phyloP scores from a whole-genome alignment of 495 filamentous ascomycete genomes.

The Immersiella caudata region DNA sequence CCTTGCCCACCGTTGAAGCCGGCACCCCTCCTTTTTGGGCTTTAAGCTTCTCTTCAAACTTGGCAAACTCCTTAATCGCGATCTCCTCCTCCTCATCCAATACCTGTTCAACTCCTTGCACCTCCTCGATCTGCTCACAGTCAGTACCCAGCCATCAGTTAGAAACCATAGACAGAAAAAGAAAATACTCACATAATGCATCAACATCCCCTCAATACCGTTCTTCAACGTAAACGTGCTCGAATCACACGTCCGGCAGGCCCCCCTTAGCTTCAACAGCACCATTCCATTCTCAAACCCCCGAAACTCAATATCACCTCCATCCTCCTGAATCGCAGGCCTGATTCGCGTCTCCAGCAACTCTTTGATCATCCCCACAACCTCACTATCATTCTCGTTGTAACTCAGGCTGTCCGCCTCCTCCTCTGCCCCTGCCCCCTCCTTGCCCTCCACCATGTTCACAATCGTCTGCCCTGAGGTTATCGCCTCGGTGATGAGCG shows the following conservation, averaged over 20 bases:
- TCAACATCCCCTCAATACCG: conserved; percentile 96
- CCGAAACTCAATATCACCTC: conserved; percentile 92
- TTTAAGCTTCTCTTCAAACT: conserved; percentile 92
- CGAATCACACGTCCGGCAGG: conserved; percentile 92
- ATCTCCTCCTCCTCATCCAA: conserved; percentile 92
- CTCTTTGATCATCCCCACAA: conserved; percentile 97
- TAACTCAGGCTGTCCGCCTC: conserved; percentile 73
- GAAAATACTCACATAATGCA: conserved; percentile 60
- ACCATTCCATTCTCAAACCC: conserved; percentile 89
- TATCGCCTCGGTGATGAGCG: conserved; percentile 88
- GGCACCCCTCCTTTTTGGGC: conserved; percentile 64
- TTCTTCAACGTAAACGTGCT: conserved; percentile 95
- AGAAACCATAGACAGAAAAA: background rate
- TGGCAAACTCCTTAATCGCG: conserved; percentile 85
- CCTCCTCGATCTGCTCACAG: conserved; percentile 79
- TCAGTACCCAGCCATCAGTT: no score
- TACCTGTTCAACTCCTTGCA: conserved; percentile 88
- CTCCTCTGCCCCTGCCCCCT: conserved; percentile 36
- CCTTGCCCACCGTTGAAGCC: conserved; percentile 66
- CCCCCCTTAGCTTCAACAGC: conserved; percentile 82
- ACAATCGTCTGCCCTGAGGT: conserved; percentile 82
- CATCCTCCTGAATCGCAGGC: conserved; percentile 95
- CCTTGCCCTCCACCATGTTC: conserved; percentile 64
- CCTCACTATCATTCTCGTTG: conserved; percentile 86
- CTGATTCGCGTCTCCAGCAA: conserved; percentile 93